Conservation (phyloP, 352 stramenopile species). For the Globisporangium alternatum region DNA sequence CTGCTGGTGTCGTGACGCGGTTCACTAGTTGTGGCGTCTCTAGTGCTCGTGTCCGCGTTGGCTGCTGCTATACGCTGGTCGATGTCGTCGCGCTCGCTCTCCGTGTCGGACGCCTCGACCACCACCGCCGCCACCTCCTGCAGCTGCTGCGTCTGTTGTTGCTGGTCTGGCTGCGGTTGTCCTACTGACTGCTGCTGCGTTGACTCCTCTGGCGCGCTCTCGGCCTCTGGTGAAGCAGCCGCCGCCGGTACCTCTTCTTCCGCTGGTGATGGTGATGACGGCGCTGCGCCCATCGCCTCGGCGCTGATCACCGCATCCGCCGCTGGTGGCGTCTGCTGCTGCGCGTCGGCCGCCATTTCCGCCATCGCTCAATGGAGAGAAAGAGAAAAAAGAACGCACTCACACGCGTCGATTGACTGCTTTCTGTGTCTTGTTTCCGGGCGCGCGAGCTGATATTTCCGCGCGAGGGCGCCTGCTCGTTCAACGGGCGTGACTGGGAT, state of each 20-base stretch:
- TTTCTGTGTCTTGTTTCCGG: neutral
- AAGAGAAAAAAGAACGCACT: conserved; percentile 3
- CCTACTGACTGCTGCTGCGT: neutral
- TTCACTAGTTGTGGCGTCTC: neutral
- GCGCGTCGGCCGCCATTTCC: neutral
- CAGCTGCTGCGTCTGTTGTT: neutral
- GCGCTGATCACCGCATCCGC: neutral
- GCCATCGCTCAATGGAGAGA: neutral
- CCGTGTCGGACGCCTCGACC: neutral
- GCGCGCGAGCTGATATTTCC: conserved; percentile 7
- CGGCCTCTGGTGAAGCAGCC: neutral
- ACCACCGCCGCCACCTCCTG: too few relatives aligned
- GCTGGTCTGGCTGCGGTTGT: neutral
- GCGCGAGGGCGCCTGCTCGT: neutral
- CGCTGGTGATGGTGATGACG: neutral
- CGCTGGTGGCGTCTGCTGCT: too few relatives aligned
- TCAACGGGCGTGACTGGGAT: conserved; percentile 4
- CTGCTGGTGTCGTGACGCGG: neutral
- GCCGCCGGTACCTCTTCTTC: neutral
- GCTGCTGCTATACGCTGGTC: neutral
- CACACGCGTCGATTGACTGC: neutral
- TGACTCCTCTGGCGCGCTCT: neutral
- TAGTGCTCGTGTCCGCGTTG: neutral
- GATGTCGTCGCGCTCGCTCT: neutral
- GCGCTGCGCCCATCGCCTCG: neutral